These are phyloP conservation scores for Beauveria sp. DNA, from an alignment of 2,329 filamentous ascomycete genomes.

Conservation along the genomic window DNA sequence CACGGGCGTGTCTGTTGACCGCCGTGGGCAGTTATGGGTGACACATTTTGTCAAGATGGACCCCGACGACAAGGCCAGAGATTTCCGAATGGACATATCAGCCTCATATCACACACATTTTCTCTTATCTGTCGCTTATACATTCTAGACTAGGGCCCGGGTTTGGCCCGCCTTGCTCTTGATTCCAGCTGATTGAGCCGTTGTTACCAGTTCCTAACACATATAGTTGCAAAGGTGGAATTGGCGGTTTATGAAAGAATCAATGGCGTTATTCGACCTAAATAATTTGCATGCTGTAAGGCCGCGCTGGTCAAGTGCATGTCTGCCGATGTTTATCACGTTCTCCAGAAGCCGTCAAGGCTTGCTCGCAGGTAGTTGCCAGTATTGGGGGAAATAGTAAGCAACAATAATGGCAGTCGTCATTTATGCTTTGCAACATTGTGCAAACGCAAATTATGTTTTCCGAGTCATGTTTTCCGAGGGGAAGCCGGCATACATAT, in stretches of 20 bases:
- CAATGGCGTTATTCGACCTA: neutral
- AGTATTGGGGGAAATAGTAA: too few relatives aligned
- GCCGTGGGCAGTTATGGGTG: neutral
- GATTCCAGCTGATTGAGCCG: slow-evolving; percentile 9
- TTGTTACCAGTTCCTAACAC: slow-evolving; percentile 25
- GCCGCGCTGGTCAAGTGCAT: too few relatives aligned
- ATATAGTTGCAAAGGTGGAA: slow-evolving; percentile 20
- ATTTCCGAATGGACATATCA: slow-evolving; percentile 25
- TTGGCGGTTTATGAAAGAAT: neutral
- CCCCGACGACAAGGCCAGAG: slow-evolving; percentile 17
- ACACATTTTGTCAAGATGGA: neutral
- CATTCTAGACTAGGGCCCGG: slow-evolving; percentile 27
- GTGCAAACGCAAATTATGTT: too few relatives aligned
- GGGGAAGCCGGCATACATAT: too few relatives aligned
- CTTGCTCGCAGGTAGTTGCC: too few relatives aligned
- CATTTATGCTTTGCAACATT: too few relatives aligned
- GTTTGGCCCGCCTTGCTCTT: slow-evolving; percentile 21
- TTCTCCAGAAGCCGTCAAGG: too few relatives aligned
- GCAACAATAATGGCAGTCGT: too few relatives aligned
- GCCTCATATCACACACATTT: slow-evolving; percentile 21
- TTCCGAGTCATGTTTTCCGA: too few relatives aligned
- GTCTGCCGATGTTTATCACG: too few relatives aligned
- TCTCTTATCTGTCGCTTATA: slow-evolving; percentile 21
- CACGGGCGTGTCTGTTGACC: neutral
- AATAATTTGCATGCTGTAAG: too few relatives aligned